These are phyloP conservation scores for Tilletia walkeri DNA, from an alignment of 1,284 basidiomycete genomes.

Conservation along the genomic window DNA sequence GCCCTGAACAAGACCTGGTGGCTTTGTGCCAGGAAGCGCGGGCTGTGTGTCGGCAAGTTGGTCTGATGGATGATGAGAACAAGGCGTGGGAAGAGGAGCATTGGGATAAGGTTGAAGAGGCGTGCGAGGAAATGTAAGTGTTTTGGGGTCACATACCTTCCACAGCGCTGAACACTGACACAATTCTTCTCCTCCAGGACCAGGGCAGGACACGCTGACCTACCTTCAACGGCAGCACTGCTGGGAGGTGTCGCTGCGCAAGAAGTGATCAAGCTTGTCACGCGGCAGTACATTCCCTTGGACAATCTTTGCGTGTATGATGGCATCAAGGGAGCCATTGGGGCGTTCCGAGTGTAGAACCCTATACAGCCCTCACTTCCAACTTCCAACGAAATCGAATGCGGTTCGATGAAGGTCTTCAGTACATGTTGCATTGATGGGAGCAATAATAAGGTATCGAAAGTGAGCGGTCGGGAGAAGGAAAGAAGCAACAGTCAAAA, in stretches of 20 bases:
- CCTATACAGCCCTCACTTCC: not conserved
- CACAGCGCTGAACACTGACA: conserved; percentile 24
- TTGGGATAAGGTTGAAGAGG: conserved; percentile 66
- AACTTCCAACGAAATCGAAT: not conserved
- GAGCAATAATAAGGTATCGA: too few species aligned
- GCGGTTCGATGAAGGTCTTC: too few species aligned
- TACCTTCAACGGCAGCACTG: conserved; percentile 89
- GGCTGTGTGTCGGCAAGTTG: conserved; percentile 21
- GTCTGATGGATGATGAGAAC: conserved; percentile 22
- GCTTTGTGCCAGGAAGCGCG: conserved; percentile 22
- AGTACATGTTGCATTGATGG: too few species aligned
- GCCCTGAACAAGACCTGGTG: conserved; percentile 19
- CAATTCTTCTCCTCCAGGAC: conserved; percentile 22
- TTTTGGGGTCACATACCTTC: not conserved
- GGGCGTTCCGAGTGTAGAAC: conserved; percentile 39
- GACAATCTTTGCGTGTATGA: conserved; percentile 83
- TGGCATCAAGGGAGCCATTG: conserved; percentile 65
- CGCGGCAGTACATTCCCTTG: conserved; percentile 89
- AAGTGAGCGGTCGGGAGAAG: too few species aligned
- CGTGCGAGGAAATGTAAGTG: conserved; percentile 76
- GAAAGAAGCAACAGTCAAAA: too few species aligned
- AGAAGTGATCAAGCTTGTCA: conserved; percentile 95
- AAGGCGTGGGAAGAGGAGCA: conserved; percentile 46
- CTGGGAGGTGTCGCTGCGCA: conserved; percentile 93
- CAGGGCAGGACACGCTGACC: conserved; percentile 72